phyloP scores from a whole-genome alignment of 2,329 filamentous ascomycete genomes.

The Ophiostoma piceae region DNA sequence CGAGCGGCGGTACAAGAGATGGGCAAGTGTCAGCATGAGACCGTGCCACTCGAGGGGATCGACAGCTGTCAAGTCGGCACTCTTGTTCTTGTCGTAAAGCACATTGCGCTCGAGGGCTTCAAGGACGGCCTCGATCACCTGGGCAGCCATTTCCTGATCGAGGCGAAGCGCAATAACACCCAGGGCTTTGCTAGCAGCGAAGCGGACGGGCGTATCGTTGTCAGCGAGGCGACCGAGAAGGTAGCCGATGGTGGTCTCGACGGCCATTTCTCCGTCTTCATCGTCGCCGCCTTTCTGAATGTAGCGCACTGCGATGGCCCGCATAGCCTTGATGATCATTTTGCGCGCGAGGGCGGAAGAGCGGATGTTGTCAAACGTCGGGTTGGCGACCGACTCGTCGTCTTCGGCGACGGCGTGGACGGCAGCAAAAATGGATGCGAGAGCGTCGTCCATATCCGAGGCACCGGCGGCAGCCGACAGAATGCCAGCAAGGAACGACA shows the following conservation, averaged over 20 bases:
- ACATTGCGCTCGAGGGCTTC: slow-evolving; percentile 60
- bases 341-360: slow-evolving; percentile 78
- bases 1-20: slow-evolving; percentile 79
- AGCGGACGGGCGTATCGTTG: slow-evolving; percentile 82
- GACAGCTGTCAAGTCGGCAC: slow-evolving; percentile 64
- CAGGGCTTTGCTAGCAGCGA: slow-evolving; percentile 87
- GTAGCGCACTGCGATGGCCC: slow-evolving; percentile 58
- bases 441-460: slow-evolving; percentile 64
- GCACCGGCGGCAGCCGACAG: slow-evolving; percentile 64
- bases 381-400: slow-evolving; percentile 29
- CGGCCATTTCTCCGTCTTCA: slow-evolving; percentile 59
- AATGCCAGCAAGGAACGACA: slow-evolving; percentile 75
- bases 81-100: slow-evolving; percentile 24
- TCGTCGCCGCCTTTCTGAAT: slow-evolving; percentile 44
- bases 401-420: slow-evolving; percentile 55
- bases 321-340: slow-evolving; percentile 75
- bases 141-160: slow-evolving; percentile 70
- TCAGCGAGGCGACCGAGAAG: slow-evolving; percentile 75
- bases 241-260: slow-evolving; percentile 78
- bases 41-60: slow-evolving; percentile 89
- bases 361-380: slow-evolving; percentile 41
- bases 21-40: slow-evolving; percentile 77
- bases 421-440: slow-evolving; percentile 60
- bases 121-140: slow-evolving; percentile 83
- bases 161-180: slow-evolving; percentile 80